Evolutionary conservation across 371 early-diverging fungal genomes (phyloP), one percentile per base, ranked within the genome.

Genomic region (Rhizomucor miehei): DNA sequence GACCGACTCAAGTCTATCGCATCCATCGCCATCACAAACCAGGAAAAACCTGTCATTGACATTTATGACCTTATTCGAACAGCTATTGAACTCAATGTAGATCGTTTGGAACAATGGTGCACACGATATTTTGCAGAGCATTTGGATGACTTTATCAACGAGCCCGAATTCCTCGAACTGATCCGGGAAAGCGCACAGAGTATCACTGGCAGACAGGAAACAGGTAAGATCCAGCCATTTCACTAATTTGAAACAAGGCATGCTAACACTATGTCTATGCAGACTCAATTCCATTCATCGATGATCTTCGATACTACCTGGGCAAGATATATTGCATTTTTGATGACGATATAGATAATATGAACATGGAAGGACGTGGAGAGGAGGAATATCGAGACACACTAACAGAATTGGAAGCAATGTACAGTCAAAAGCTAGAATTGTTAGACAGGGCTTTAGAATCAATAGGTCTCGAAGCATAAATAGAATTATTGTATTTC

Each of bases 271-370:
- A 0, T 11, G 23, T 12, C 20, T 23, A n/a, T 54, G 20, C 46
- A 70, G 72, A 71, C 51, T 60, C 72, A 1, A 67, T 71, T 44
- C 72, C 72, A 3, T 54, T 71, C 35, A 56, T 71, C 51, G 72
- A 71, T 45, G 72, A 71, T 20, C 37, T 71, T 17, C 65, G 72
- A 1, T 71, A 71, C 46, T 71, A 54, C 36, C 45, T 71, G n/a
- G 50, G 59, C 34, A 71, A 71, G 38, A 60, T 60, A 20, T 68
- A 71, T 21, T 48, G 54, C 44, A 60, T 71, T 21, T 52, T 54
- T n/a, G 59, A 62, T 38, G 68, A 65, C 25, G 72, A 67, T 12
- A 8, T 29, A 8, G 29, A 29, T 29, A 29, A 29, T 8, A 20
- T 71, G 35, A 64, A 67, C 43, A 65, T 55, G 25, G 57, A 46